These are phyloP conservation scores for Collariella sp. DNA, from an alignment of 495 filamentous ascomycete species.

Conservation along the genomic window DNA sequence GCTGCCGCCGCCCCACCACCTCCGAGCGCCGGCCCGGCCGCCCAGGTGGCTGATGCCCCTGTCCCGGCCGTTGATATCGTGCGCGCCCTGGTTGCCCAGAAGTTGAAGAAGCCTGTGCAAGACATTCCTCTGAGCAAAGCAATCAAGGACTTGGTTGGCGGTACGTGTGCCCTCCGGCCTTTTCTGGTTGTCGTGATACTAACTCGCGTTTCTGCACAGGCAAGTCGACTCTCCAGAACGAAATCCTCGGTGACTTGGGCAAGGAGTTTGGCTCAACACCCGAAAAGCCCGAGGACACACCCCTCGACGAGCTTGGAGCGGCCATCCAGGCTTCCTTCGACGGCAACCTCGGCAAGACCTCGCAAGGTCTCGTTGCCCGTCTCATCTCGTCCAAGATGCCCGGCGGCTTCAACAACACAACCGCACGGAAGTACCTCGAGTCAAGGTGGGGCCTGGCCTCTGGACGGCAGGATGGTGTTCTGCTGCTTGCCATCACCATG, in stretches of 20 bases:
- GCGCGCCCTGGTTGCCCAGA: slow-evolving; percentile 89
- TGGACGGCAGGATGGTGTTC: slow-evolving; percentile 85
- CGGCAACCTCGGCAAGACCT: slow-evolving; percentile 94
- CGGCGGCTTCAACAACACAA: slow-evolving; percentile 96
- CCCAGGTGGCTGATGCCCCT: slow-evolving; percentile 74
- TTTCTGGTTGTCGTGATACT: slow-evolving; percentile 7
- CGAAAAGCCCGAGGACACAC: slow-evolving; percentile 96
- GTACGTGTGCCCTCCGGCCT: slow-evolving; percentile 41
- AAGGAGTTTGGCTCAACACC: slow-evolving; percentile 98
- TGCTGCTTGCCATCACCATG: slow-evolving; percentile 83
- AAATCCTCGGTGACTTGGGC: slow-evolving; percentile 89
- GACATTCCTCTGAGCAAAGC: slow-evolving; percentile 94
- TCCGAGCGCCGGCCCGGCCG: slow-evolving; percentile 78
- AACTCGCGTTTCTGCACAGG: slow-evolving; percentile 41
- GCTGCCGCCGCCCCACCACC: slow-evolving; percentile 50
- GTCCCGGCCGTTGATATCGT: slow-evolving; percentile 85
- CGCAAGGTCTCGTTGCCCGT: slow-evolving; percentile 83
- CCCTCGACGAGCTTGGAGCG: slow-evolving; percentile 88
- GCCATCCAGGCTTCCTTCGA: slow-evolving; percentile 97
- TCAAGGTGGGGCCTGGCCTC: slow-evolving; percentile 83
- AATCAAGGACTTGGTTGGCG: slow-evolving; percentile 97
- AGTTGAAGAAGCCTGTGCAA: slow-evolving; percentile 84
- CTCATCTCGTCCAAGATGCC: slow-evolving; percentile 99
- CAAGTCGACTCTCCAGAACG: slow-evolving; percentile 96
- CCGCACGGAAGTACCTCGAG: slow-evolving; percentile 87